These are phyloP conservation scores for Striga asiatica DNA, from an alignment of 257 asterid species.

Conservation along the genomic window DNA sequence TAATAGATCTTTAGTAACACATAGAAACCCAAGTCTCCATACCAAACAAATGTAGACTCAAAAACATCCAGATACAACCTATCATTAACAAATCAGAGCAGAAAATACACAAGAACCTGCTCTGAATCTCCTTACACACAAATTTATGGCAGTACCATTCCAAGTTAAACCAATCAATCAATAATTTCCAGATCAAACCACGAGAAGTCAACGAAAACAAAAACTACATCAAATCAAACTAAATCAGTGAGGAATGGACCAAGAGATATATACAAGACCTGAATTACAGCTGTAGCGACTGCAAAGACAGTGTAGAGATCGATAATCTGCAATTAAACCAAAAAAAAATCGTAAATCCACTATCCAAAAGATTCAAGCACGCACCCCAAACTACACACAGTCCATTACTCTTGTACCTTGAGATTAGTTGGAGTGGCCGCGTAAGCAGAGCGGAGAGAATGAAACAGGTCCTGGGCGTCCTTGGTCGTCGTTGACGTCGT, in stretches of 20 bases:
- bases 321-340: conserved; percentile 43
- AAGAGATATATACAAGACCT: too few species aligned
- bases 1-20: too few species aligned
- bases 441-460: conserved; percentile 65
- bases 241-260: not conserved
- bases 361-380: too few species aligned
- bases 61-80: too few species aligned
- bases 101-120: too few species aligned
- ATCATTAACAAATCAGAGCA: too few species aligned
- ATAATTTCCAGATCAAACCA: not conserved
- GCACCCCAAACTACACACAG: not conserved
- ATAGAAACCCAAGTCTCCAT: too few species aligned
- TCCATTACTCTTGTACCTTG: too few species aligned
- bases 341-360: not conserved
- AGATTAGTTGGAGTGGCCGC: conserved; percentile 54
- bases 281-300: conserved; percentile 52
- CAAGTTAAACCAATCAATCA: too few species aligned
- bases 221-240: not conserved
- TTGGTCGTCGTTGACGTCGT: conserved; percentile 33
- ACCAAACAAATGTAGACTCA: too few species aligned
- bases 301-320: conserved; percentile 69
- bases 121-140: too few species aligned
- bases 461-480: conserved; percentile 56
- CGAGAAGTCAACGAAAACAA: not conserved
- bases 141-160: too few species aligned